These are phyloP conservation scores for Cyclostephanos invisitatus DNA, from an alignment of 108 stramenopile species.

Conservation along the genomic window DNA sequence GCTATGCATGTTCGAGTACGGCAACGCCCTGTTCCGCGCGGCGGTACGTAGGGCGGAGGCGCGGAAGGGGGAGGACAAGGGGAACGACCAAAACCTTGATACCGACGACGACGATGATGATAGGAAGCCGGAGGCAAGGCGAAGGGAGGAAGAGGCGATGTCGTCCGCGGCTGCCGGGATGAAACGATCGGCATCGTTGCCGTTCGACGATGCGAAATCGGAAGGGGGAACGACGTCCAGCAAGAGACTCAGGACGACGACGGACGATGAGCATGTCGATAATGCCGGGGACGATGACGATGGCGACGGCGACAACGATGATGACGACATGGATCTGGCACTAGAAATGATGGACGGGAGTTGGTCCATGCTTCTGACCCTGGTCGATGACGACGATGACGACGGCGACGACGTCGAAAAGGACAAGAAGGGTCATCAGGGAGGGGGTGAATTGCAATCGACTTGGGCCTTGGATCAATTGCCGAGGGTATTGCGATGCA, in stretches of 20 bases:
- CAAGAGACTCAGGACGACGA: constrained; percentile 19
- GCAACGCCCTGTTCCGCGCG: constrained; percentile 74
- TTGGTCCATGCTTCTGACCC: constrained; percentile 59
- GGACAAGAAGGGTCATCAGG: not conserved
- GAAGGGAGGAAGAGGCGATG: constrained; percentile 16
- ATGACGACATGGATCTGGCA: constrained; percentile 57
- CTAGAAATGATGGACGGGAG: constrained; percentile 84
- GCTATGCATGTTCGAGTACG: constrained; percentile 80
- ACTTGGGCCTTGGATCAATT: constrained; percentile 58
- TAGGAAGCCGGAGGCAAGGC: constrained; percentile 12
- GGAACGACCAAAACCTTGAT: too few species aligned
- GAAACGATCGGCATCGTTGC: constrained; percentile 3
- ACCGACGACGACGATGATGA: constrained; percentile 14
- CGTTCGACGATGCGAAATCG: not conserved
- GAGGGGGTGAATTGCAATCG: constrained; percentile 8
- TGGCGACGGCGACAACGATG: constrained; percentile 33
- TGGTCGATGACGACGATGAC: constrained; percentile 10
- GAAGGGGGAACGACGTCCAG: not conserved
- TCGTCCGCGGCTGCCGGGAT: too few species aligned
- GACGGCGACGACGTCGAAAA: not conserved
- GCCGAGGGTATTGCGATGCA: constrained; percentile 64
- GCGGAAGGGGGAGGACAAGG: not conserved
- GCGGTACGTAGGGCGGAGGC: constrained; percentile 2
- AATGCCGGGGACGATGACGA: not conserved
- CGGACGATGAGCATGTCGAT: not conserved